These are phyloP conservation scores for Cutaneotrichosporon dermatis DNA, from an alignment of 1,284 basidiomycete species.

Conservation along the genomic window DNA sequence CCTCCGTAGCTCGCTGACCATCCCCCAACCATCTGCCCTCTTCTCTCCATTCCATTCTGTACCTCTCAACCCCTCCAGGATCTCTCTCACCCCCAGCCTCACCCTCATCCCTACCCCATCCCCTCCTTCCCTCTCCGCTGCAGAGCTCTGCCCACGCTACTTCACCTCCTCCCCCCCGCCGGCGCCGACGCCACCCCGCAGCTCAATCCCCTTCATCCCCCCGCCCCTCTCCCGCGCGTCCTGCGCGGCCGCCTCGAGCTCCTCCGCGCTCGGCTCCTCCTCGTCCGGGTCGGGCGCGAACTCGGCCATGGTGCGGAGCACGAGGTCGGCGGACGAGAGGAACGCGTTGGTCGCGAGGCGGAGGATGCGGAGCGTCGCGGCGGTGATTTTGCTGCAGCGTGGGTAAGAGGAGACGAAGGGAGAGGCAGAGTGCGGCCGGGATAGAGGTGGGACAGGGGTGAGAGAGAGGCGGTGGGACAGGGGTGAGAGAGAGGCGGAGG, in stretches of 20 bases:
- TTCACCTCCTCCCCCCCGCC: slow-evolving; percentile 42
- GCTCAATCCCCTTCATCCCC: slow-evolving; percentile 40
- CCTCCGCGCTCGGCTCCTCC: slow-evolving; percentile 27
- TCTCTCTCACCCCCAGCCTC: no score
- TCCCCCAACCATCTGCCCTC: no score
- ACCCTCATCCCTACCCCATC: no score
- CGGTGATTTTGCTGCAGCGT: slow-evolving; percentile 49
- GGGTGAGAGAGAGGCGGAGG: no score
- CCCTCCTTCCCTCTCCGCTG: no score
- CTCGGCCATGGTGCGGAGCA: slow-evolving; percentile 72
- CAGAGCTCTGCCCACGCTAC: not conserved
- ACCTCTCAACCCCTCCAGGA: no score
- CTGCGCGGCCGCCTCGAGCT: slow-evolving; percentile 28
- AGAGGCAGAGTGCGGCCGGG: no score
- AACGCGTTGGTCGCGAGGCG: slow-evolving; percentile 76
- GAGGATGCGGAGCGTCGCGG: slow-evolving; percentile 70
- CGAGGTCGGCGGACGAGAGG: slow-evolving; percentile 78
- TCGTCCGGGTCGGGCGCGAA: slow-evolving; percentile 53
- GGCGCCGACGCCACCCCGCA: slow-evolving; percentile 38
- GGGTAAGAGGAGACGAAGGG: no score
- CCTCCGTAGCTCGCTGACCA: no score
- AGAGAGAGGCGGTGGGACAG: no score
- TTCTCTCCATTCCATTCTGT: no score
- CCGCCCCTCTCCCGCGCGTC: slow-evolving; percentile 24
- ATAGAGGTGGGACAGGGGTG: no score